Percentiles rank a stretch among this genome's conserved stretches.
Evolutionary conservation across 2,329 filamentous ascomycete species (phyloP).

Genomic region (Fusarium dimerum): DNA sequence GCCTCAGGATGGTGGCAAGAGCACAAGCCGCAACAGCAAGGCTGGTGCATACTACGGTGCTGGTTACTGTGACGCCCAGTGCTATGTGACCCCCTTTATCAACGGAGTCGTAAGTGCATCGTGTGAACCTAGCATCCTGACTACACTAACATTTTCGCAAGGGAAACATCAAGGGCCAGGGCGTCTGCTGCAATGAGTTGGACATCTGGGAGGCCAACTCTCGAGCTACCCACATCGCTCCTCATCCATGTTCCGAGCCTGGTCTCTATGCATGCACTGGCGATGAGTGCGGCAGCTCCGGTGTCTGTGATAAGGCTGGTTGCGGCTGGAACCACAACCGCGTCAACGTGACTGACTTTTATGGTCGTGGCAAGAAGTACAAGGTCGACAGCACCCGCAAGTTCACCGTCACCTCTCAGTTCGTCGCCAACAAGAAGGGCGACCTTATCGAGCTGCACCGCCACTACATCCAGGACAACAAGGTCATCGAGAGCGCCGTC

Average conservation of each 20-base stretch:
- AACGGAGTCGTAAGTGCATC: slow-evolving; percentile 44
- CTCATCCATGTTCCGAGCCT: slow-evolving; percentile 49
- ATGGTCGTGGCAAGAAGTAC: slow-evolving; percentile 32
- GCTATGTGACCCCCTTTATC: slow-evolving; percentile 52
- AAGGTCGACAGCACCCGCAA: slow-evolving; percentile 39
- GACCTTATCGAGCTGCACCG: slow-evolving; percentile 51
- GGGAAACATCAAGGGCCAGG: slow-evolving; percentile 21
- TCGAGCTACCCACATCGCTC: slow-evolving; percentile 45
- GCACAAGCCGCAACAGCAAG: slow-evolving; percentile 45
- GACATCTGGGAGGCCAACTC: slow-evolving; percentile 59
- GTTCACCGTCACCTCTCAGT: slow-evolving; percentile 53
- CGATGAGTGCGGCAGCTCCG: slow-evolving; percentile 38
- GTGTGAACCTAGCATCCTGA: rapidly evolving
- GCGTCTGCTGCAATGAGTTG: slow-evolving; percentile 56
- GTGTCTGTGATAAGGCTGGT: slow-evolving; percentile 46
- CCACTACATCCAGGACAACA: slow-evolving; percentile 43
- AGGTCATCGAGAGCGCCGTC: slow-evolving; percentile 21
- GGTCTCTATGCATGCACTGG: slow-evolving; percentile 48
- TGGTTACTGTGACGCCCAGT: slow-evolving; percentile 66
- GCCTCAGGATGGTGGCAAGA: slow-evolving; percentile 60
- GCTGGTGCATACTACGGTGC: slow-evolving; percentile 62
- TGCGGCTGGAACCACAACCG: slow-evolving; percentile 47
- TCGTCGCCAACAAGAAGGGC: slow-evolving; percentile 40
- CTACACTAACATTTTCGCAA: background rate
- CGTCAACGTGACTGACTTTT: slow-evolving; percentile 31